Evolutionary conservation across 768 basidiomycete genomes (phyloP).

Genomic region (Tubosaeta sp.): DNA sequence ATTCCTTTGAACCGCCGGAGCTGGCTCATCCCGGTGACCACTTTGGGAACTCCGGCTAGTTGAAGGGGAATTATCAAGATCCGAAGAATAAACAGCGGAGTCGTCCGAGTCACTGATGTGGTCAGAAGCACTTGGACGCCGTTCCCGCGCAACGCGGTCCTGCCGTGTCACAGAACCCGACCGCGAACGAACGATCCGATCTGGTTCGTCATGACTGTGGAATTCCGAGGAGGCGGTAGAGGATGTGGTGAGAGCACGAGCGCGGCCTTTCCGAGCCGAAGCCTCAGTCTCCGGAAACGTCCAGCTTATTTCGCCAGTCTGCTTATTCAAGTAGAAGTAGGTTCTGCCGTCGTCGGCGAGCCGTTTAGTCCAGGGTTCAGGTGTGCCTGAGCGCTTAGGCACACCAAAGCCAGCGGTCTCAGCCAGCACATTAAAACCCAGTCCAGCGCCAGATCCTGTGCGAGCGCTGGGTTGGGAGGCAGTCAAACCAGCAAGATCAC

Average conservation of each 20-base stretch:
- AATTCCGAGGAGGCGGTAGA: slow-evolving; percentile 31
- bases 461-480: slow-evolving; percentile 53
- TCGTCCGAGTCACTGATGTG: slow-evolving; percentile 75
- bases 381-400: slow-evolving; percentile 53
- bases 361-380: slow-evolving; percentile 80
- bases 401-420: slow-evolving; percentile 58
- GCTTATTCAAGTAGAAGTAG: slow-evolving; percentile 74
- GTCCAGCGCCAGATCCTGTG: slow-evolving; percentile 48
- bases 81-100: slow-evolving; percentile 49
- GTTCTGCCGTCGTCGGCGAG: slow-evolving; percentile 80
- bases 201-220: slow-evolving; percentile 20
- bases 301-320: slow-evolving; percentile 67
- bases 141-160: slow-evolving; percentile 22
- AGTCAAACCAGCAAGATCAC: slow-evolving; percentile 56
- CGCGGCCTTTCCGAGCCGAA: slow-evolving; percentile 27
- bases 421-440: slow-evolving; percentile 39
- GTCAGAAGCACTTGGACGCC: slow-evolving; percentile 31
- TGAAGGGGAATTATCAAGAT: slow-evolving; percentile 28
- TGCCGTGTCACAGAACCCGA: slow-evolving; percentile 35
- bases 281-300: slow-evolving; percentile 49
- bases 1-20: slow-evolving; percentile 14
- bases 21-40: slow-evolving; percentile 19
- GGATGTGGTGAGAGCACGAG: slow-evolving; percentile 31
- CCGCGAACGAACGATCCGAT: slow-evolving; percentile 24
- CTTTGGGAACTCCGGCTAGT: slow-evolving; percentile 31